Base-by-base conservation (phyloP, 179 eudicot genomes). In the Carnegiea gigantea region DNA sequence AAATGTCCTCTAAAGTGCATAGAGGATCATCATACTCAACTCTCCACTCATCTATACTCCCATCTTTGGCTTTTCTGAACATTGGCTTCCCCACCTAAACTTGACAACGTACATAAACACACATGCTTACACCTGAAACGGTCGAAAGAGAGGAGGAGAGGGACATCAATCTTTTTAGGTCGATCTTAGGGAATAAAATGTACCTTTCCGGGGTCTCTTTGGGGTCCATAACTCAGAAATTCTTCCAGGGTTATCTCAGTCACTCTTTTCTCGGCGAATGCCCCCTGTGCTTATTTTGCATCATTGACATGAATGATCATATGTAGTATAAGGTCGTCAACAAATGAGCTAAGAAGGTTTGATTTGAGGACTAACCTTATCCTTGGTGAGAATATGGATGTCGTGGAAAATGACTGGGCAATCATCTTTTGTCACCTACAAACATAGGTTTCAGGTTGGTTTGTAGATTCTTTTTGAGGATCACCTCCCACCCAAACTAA, bases 341-440 rank as follows among this genome's bases (percentile, higher is more conserved):
- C 14, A 11, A 51, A 51, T 51, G 57, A 51, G 18, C 57, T 9
- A 51, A 9, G 57, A 51, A 51, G 17, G 15, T 51, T 13, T 51
- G 57, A 51, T 20, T 51, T 3, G 0, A 2, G 57, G 3, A 74
- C 86, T 75, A 28, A 88, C 90, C 88, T 86, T 43, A 0, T 82
- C 44, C 81, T 82, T 54, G 10, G 87, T 84, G 40, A 80, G 57
- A 21, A 89, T 84, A 84, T 86, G 85, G 53, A 76, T 77, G 79
- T 89, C 91, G 70, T 89, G 90, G 81, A 87, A 89, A 75, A 89
- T 83, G 83, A 89, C 87, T 26, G 88, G 87, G 71, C 79, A 84
- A 81, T 78, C 90, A 87, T 89, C 88, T 83, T 76, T 84, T 10
- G 89, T 89, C 72, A 89, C 90, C 91, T 89, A 85, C 84, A 85